A percentile compares a stretch with the other conserved stretches of the same genome.
phyloP scores from a whole-genome alignment of 2,329 filamentous ascomycete species.

The Xenoacremonium recifei region DNA sequence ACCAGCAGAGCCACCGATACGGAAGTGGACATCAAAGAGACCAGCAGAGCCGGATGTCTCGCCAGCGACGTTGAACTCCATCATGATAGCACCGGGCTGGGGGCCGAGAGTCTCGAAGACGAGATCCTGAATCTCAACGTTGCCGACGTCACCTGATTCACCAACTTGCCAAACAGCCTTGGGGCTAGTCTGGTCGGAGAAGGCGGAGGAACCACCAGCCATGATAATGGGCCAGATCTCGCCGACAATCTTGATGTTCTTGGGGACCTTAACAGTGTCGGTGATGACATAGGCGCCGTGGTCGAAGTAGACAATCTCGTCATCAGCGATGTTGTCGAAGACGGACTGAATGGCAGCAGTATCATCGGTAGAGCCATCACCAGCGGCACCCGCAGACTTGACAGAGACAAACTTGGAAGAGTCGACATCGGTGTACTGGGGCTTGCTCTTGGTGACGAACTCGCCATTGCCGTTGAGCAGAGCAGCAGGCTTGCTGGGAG shows the following conservation, averaged over 20 bases:
- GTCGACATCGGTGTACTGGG: background rate
- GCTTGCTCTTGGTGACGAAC: background rate
- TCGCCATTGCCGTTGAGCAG: background rate
- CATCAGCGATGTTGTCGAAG: slow-evolving; percentile 27
- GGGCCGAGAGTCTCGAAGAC: slow-evolving; percentile 60
- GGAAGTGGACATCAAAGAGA: slow-evolving; percentile 72
- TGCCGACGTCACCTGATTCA: slow-evolving; percentile 52
- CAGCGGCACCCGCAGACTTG: slow-evolving; percentile 29
- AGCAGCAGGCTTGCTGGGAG: background rate
- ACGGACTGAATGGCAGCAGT: slow-evolving; percentile 27
- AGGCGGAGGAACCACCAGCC: slow-evolving; percentile 45
- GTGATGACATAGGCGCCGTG: slow-evolving; percentile 41
- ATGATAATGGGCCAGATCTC: slow-evolving; percentile 47
- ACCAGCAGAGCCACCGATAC: slow-evolving; percentile 67
- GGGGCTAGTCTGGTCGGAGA: slow-evolving; percentile 51
- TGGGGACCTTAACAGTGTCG: slow-evolving; percentile 45
- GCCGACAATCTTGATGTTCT: slow-evolving; percentile 45
- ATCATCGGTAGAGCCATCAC: slow-evolving; percentile 70
- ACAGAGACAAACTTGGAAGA: background rate
- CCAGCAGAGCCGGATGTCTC: slow-evolving; percentile 37
- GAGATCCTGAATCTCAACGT: slow-evolving; percentile 62
- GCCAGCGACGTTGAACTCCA: slow-evolving; percentile 65
- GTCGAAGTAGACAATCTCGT: slow-evolving; percentile 17
- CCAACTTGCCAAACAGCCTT: slow-evolving; percentile 58
- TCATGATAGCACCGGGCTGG: slow-evolving; percentile 58